Conservation (phyloP, 257 asterid species). For the Lavandula angustifolia region DNA sequence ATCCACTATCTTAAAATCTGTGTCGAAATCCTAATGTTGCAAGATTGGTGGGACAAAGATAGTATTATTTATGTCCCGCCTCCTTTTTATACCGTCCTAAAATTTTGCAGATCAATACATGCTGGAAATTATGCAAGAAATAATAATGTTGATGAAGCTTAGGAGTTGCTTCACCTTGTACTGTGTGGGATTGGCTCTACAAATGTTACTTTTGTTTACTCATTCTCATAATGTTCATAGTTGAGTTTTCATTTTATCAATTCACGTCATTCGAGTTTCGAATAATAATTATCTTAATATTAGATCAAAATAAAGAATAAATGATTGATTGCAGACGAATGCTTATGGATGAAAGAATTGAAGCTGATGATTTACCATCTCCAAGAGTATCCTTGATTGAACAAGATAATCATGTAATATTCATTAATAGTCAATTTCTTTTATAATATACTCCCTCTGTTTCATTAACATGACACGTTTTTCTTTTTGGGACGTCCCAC, state of each 20-base stretch:
- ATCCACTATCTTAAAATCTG: too few relatives aligned
- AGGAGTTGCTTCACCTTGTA: background rate
- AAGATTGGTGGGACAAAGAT: too few relatives aligned
- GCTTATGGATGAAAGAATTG: background rate
- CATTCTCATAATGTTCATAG: slow-evolving; percentile 20
- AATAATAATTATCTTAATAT: too few relatives aligned
- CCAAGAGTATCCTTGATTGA: slow-evolving; percentile 15
- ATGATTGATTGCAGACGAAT: slow-evolving; percentile 22
- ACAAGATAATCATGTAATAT: slow-evolving; percentile 30
- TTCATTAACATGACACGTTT: too few relatives aligned
- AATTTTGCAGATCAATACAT: background rate
- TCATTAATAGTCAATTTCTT: too few relatives aligned
- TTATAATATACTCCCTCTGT: too few relatives aligned
- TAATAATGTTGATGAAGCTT: background rate
- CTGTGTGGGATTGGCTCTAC: slow-evolving; percentile 28
- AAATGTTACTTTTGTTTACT: background rate
- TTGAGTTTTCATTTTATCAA: slow-evolving; percentile 10
- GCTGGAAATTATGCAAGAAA: background rate
- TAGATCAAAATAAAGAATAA: too few relatives aligned
- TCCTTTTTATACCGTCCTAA: background rate
- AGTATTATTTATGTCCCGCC: too few relatives aligned
- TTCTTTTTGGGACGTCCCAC: too few relatives aligned
- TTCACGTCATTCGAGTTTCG: background rate
- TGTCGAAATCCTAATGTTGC: too few relatives aligned
- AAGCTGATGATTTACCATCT: slow-evolving; percentile 9